These are phyloP conservation scores for Starmerella bombicola DNA, from an alignment of 805 yeast species.

Conservation along the genomic window DNA sequence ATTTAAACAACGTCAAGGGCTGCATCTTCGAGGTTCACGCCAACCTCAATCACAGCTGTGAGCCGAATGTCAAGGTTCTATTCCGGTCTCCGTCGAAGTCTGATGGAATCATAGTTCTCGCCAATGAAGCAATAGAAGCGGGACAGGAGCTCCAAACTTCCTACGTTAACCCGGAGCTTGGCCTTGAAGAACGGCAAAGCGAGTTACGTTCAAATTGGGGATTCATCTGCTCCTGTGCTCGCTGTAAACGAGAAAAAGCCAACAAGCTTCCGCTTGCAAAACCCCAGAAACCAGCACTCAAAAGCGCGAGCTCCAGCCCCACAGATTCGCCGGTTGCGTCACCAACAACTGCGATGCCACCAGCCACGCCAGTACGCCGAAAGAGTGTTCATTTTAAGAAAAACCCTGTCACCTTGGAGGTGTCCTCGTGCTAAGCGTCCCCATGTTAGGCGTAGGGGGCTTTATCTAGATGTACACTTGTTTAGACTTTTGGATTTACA, in stretches of 20 bases:
- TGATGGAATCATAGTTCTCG: conserved; percentile 48
- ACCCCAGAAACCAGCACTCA: conserved; percentile 11
- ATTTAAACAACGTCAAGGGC: conserved; percentile 59
- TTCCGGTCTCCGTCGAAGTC: conserved; percentile 31
- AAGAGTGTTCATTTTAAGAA: conserved; percentile 23
- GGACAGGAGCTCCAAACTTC: conserved; percentile 60
- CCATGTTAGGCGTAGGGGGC: too few species aligned
- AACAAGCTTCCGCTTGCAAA: conserved; percentile 1
- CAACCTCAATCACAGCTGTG: conserved; percentile 65
- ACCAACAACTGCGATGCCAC: not conserved
- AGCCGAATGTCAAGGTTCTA: conserved; percentile 49
- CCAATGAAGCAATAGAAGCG: conserved; percentile 43
- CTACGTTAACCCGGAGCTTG: conserved; percentile 56
- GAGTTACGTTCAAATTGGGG: conserved; percentile 69
- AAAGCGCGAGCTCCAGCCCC: not conserved
- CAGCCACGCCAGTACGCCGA: conserved; percentile 6
- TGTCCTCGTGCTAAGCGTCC: conserved; percentile 1
- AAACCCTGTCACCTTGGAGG: conserved; percentile 13
- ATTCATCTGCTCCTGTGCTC: conserved; percentile 52
- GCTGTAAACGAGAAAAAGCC: conserved; percentile 40
- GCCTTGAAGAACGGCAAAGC: conserved; percentile 49
- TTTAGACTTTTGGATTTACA: too few species aligned
- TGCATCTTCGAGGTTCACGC: conserved; percentile 51
- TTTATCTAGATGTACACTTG: too few species aligned
- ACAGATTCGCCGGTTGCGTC: conserved; percentile 1